Conservation (phyloP, 176 grass and related monocot genomes). For the Avena eriantha region DNA sequence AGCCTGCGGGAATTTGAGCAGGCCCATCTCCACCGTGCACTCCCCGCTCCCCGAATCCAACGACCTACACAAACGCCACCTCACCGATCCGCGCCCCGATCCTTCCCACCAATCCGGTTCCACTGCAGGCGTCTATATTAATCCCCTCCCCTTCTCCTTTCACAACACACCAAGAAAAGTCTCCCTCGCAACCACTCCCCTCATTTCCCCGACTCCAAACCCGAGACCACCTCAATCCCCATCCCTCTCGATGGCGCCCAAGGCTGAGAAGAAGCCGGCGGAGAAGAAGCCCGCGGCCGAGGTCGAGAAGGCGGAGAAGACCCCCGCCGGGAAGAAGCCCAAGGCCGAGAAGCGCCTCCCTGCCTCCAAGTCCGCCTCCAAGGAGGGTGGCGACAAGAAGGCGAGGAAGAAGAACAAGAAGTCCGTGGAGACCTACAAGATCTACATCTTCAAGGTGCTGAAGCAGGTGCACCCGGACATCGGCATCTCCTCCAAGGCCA, state of each 20-base stretch:
- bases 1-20: background rate
- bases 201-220: background rate
- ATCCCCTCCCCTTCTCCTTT: too few relatives aligned
- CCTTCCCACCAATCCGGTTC: constrained; percentile 28
- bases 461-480: too few relatives aligned
- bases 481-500: too few relatives aligned
- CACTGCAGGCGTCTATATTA: background rate
- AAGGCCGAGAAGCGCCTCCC: constrained; percentile 68
- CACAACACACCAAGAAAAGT: background rate
- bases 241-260: constrained; percentile 46
- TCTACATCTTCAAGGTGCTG: constrained; percentile 64
- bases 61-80: background rate
- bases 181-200: background rate
- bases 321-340: constrained; percentile 56
- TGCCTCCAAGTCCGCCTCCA: constrained; percentile 41
- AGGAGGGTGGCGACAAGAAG: constrained; percentile 60
- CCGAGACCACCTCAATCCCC: background rate
- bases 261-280: constrained; percentile 64
- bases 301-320: constrained; percentile 54
- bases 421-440: constrained; percentile 84
- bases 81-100: constrained; percentile 32
- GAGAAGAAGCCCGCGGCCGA: constrained; percentile 53
- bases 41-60: background rate
- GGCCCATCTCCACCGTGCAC: background rate
- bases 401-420: constrained; percentile 62